A percentile compares a stretch with the other conserved stretches of the same genome.
phyloP scores from a whole-genome alignment of 2,329 filamentous ascomycete genomes.

The Elsinoe ampelina region DNA sequence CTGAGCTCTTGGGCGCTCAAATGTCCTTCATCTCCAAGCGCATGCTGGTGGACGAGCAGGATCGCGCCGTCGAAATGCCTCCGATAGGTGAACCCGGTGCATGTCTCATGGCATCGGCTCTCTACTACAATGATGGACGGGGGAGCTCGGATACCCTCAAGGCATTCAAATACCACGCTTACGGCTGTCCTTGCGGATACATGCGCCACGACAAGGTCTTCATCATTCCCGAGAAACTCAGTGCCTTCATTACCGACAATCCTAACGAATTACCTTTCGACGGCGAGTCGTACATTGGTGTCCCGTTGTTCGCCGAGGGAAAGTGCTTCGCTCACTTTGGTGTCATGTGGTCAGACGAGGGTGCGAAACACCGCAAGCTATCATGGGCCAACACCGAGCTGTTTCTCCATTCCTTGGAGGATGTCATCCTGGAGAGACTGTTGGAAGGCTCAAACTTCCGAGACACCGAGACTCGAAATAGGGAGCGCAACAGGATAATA shows the following conservation, averaged over 20 bases:
- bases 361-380: slow-evolving; percentile 45
- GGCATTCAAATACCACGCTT: slow-evolving; percentile 56
- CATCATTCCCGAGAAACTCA: slow-evolving; percentile 54
- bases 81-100: slow-evolving; percentile 52
- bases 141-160: slow-evolving; percentile 45
- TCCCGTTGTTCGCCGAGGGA: slow-evolving; percentile 55
- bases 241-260: slow-evolving; percentile 48
- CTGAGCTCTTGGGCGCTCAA: slow-evolving; percentile 54
- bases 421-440: slow-evolving; percentile 52
- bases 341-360: slow-evolving; percentile 60
- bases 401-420: slow-evolving; percentile 59
- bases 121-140: slow-evolving; percentile 56
- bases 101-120: slow-evolving; percentile 55
- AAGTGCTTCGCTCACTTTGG: slow-evolving; percentile 63
- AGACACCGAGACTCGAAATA: slow-evolving; percentile 24
- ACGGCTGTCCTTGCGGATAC: slow-evolving; percentile 55
- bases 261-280: slow-evolving; percentile 52
- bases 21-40: slow-evolving; percentile 60
- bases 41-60: slow-evolving; percentile 50
- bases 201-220: slow-evolving; percentile 67
- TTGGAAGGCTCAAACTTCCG: slow-evolving; percentile 44
- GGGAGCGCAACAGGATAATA: slow-evolving; percentile 35
- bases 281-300: slow-evolving; percentile 57
- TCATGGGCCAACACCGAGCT: slow-evolving; percentile 61
- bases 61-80: slow-evolving; percentile 51